These are phyloP conservation scores for Ceratocystis cacaofunesta DNA, from an alignment of 2,329 filamentous ascomycete genomes.

Conservation along the genomic window DNA sequence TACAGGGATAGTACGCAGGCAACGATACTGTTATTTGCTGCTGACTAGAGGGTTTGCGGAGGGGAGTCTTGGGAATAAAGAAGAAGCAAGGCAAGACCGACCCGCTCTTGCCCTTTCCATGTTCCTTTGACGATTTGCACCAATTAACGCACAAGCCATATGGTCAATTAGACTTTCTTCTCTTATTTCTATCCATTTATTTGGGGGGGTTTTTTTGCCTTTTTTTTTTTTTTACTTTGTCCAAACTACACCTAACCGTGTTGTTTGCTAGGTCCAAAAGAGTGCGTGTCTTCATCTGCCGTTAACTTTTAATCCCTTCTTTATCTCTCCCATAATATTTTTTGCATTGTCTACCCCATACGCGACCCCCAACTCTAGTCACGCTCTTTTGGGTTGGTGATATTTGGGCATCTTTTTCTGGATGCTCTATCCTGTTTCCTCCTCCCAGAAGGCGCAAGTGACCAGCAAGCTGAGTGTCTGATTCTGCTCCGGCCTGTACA, in stretches of 20 bases:
- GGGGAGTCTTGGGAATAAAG: background rate
- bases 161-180: background rate
- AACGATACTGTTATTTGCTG: background rate
- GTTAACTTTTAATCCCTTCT: background rate
- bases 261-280: background rate
- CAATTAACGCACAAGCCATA: slow-evolving; percentile 3
- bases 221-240: background rate
- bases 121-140: slow-evolving; percentile 1
- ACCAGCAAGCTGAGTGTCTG: background rate
- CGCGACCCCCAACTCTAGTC: background rate
- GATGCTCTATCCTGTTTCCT: background rate
- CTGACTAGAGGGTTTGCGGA: background rate
- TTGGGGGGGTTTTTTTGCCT: background rate
- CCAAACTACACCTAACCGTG: background rate
- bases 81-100: background rate
- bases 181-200: background rate
- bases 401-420: background rate
- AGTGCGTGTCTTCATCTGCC: slow-evolving; percentile 3
- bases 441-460: background rate
- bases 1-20: background rate
- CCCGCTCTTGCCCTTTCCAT: background rate
- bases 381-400: slow-evolving; percentile 1
- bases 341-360: background rate
- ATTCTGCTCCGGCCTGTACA: background rate
- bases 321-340: background rate